phyloP scores from a whole-genome alignment of 805 yeast genomes.

The Cyberlindnera amylophila region DNA sequence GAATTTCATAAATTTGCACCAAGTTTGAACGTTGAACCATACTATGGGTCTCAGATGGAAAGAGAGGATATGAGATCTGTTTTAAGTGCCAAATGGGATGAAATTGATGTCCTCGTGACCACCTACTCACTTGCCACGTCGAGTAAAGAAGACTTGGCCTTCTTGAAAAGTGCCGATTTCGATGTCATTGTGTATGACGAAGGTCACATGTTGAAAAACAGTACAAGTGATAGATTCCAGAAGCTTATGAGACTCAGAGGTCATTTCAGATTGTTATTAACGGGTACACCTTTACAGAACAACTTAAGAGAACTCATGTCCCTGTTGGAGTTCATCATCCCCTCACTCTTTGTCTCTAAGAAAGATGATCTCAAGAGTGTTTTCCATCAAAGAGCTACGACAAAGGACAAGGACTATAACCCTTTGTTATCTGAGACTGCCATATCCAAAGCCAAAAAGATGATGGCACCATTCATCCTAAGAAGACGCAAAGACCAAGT shows the following conservation, averaged over 20 bases:
- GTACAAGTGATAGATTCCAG: conserved; percentile 78
- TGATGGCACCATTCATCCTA: conserved; percentile 97
- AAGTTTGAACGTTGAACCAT: conserved; percentile 75
- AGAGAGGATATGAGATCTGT: conserved; percentile 80
- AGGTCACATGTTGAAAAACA: conserved; percentile 95
- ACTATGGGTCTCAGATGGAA: conserved; percentile 84
- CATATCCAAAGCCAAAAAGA: conserved; percentile 85
- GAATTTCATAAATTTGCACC: conserved; percentile 93
- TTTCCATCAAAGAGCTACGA: conserved; percentile 83
- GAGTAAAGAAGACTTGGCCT: conserved; percentile 73
- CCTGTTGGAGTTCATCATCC: conserved; percentile 84
- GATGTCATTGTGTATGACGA: conserved; percentile 93
- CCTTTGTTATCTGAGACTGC: conserved; percentile 90
- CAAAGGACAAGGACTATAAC: conserved; percentile 57
- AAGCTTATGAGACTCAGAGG: conserved; percentile 84
- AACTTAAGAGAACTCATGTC: conserved; percentile 89
- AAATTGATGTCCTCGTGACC: conserved; percentile 87
- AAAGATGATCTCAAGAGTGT: conserved; percentile 77
- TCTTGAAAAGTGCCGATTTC: conserved; percentile 69
- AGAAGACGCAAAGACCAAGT: conserved; percentile 93
- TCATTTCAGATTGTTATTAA: conserved; percentile 77
- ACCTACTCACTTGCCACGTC: conserved; percentile 93
- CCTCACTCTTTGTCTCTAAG: conserved; percentile 73
- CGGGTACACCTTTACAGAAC: conserved; percentile 97
- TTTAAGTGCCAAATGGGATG: conserved; percentile 45